A percentile compares a stretch with the other conserved stretches of the same genome.
Conservation (phyloP, 2,329 filamentous ascomycete genomes). For the Thelonectria rubi region DNA sequence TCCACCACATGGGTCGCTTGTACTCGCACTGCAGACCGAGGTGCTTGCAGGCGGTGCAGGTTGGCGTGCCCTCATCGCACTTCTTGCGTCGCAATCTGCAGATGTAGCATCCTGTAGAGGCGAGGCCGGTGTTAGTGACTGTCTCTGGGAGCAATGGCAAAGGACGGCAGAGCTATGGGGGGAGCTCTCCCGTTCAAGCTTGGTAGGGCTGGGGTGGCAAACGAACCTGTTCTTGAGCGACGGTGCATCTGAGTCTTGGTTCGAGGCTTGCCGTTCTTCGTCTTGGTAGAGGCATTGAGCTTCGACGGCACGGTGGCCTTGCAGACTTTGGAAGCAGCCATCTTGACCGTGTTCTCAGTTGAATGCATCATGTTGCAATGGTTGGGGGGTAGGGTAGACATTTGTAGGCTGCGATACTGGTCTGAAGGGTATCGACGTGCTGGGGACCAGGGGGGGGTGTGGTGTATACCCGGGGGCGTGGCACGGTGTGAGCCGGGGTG, state of each 20-base stretch:
- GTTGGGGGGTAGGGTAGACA: conserved; percentile 73
- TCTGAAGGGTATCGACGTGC: conserved; percentile 42
- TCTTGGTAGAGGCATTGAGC: conserved; percentile 65
- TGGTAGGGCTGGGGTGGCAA: conserved; percentile 23
- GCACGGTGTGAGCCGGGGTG: conserved; percentile 32
- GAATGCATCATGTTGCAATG: conserved; percentile 61
- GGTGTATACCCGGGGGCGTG: conserved; percentile 34
- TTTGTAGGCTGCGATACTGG: conserved; percentile 58
- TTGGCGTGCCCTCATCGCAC: conserved; percentile 71
- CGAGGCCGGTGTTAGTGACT: conserved; percentile 41
- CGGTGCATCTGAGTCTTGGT: conserved; percentile 88
- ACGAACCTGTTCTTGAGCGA: conserved; percentile 91
- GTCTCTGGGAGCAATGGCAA: conserved; percentile 21
- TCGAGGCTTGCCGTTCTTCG: conserved; percentile 66
- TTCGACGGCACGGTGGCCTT: conserved; percentile 62
- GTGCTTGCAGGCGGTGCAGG: conserved; percentile 73
- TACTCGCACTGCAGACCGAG: conserved; percentile 93
- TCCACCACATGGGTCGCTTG: conserved; percentile 97
- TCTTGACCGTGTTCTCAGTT: conserved; percentile 60
- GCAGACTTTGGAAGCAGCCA: conserved; percentile 67
- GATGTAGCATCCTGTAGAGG: conserved; percentile 69
- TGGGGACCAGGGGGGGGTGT: conserved; percentile 39
- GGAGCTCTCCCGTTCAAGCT: conserved; percentile 43
- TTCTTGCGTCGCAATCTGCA: conserved; percentile 74
- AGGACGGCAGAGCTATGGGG: conserved; percentile 29